Evolutionary conservation across 345 rosid species (phyloP).

Genomic region (Eucalyptus erythrocorys): DNA sequence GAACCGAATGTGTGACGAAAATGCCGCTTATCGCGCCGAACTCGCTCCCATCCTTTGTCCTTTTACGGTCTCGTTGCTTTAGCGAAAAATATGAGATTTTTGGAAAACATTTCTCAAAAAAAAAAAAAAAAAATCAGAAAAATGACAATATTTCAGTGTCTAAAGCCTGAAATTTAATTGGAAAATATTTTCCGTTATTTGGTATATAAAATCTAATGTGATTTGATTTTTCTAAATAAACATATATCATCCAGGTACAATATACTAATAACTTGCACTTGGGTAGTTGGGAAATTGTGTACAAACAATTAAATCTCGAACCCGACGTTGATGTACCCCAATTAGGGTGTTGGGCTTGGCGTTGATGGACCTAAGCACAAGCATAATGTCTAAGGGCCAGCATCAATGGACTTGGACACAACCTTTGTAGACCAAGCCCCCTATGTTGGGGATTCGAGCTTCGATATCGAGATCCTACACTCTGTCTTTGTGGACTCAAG

Average conservation of each 20-base stretch:
- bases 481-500: fast-evolving
- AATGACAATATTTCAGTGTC: fast-evolving
- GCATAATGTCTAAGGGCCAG: fast-evolving
- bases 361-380: fast-evolving
- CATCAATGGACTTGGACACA: no score
- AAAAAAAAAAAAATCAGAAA: no score
- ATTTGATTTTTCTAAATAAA: not conserved
- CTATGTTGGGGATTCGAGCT: not conserved
- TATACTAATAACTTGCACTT: fast-evolving
- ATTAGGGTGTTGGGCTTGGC: fast-evolving
- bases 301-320: not conserved
- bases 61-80: fast-evolving
- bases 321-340: fast-evolving
- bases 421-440: not conserved
- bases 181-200: fast-evolving
- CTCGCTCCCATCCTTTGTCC: not conserved
- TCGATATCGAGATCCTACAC: fast-evolving
- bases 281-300: fast-evolving
- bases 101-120: fast-evolving
- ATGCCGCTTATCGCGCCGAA: fast-evolving
- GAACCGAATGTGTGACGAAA: not conserved
- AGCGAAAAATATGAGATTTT: no score
- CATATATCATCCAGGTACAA: fast-evolving
- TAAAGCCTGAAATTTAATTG: no score
- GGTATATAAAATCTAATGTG: no score